Evolutionary conservation across 148 eudicot species (phyloP).

Genomic region (Camellia japonica): DNA sequence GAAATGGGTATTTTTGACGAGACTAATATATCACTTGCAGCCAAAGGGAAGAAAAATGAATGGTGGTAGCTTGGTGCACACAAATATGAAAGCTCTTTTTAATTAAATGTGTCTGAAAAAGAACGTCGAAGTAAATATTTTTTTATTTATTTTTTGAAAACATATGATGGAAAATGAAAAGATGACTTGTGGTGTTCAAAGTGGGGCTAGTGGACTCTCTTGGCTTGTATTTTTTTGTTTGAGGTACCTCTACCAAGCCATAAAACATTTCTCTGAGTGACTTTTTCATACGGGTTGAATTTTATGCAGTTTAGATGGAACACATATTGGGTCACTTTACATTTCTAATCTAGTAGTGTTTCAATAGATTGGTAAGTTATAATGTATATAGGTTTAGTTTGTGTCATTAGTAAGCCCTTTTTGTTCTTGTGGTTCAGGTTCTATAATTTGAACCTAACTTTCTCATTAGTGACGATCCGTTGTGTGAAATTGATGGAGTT

Average conservation of each 20-base stretch:
- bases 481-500: too few relatives aligned
- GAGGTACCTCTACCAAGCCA: slow-evolving; percentile 11
- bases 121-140: too few relatives aligned
- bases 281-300: slow-evolving; percentile 24
- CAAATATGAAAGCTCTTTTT: slow-evolving; percentile 10
- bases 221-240: slow-evolving; percentile 9
- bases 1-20: slow-evolving; percentile 29
- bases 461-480: too few relatives aligned
- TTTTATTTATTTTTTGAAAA: too few relatives aligned
- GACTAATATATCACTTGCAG: slow-evolving; percentile 41
- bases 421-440: slow-evolving; percentile 23
- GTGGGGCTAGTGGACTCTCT: too few relatives aligned
- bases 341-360: slow-evolving; percentile 15
- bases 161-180: too few relatives aligned
- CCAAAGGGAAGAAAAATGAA: slow-evolving; percentile 44
- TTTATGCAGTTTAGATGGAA: slow-evolving; percentile 33
- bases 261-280: slow-evolving; percentile 17
- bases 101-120: background rate
- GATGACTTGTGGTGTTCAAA: too few relatives aligned
- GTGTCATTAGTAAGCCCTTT: slow-evolving; percentile 15
- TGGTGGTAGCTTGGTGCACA: slow-evolving; percentile 39
- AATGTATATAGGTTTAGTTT: slow-evolving; percentile 22
- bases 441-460: slow-evolving; percentile 21
- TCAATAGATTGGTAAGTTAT: slow-evolving; percentile 16
- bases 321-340: slow-evolving; percentile 15